Percentiles rank a stretch among this genome's conserved stretches.
Conservation (phyloP, 148 eudicot genomes). For the Chenopodium album region DNA sequence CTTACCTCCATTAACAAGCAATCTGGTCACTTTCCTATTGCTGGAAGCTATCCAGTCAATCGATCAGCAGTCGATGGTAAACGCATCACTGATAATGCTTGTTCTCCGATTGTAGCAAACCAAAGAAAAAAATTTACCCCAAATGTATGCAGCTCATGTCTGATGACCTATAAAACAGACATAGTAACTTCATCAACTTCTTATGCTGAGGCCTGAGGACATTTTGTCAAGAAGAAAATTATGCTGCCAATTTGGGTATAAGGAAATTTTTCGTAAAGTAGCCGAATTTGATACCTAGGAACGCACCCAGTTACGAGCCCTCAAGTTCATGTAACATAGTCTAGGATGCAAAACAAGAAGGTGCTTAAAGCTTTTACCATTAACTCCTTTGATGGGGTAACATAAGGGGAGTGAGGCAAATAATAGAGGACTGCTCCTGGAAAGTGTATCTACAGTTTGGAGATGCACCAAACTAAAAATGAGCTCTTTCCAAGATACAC, state of each 20-base stretch:
- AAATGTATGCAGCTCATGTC: not conserved
- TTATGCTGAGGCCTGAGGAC: not conserved
- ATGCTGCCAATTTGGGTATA: not conserved
- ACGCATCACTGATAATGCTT: not conserved
- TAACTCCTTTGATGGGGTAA: not conserved
- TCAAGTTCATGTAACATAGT: not conserved
- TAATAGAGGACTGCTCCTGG: too few species aligned
- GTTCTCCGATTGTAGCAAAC: constrained; percentile 7
- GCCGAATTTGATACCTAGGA: not conserved
- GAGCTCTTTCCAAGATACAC: not conserved
- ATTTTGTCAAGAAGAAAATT: not conserved
- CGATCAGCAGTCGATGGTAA: not conserved
- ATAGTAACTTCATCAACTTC: not conserved
- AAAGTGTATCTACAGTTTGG: not conserved
- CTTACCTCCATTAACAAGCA: constrained; percentile 6
- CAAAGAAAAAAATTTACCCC: not conserved
- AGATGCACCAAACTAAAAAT: not conserved
- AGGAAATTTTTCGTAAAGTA: not conserved
- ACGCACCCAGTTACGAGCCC: not conserved
- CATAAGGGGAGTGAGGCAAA: not conserved
- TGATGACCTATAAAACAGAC: constrained; percentile 14
- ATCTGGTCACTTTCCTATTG: not conserved
- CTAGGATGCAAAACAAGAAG: not conserved
- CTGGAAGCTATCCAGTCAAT: not conserved
- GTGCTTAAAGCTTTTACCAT: not conserved